Base-by-base conservation (phyloP, 1,284 basidiomycete genomes). In the Apiotrichum mycotoxinovorans region DNA sequence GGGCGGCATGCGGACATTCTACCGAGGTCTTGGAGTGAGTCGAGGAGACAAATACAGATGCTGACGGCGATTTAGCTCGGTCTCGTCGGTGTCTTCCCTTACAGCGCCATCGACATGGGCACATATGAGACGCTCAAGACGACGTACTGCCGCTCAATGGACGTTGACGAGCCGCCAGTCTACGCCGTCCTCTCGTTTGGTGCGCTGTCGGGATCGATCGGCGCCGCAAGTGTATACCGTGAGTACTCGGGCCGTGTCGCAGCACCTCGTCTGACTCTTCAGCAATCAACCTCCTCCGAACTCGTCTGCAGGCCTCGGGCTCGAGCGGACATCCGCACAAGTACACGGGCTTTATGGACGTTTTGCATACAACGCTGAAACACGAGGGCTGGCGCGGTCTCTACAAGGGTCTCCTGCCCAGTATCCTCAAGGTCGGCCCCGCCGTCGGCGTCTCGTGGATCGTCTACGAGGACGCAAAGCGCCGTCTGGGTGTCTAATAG, bases 371-470 rank as follows among this genome's bases (percentile, higher is more conserved):
- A 73, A 98, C 95, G 22, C 89, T 89, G 75, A 80, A 82, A 48
- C 83, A 84, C 22, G 95, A 98, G 72, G 95, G 95, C 0, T 89
- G 91, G 86, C 82, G 87, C 62, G 95, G 95, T 2, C 91, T 98
- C 75, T 99, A 99, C 79, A 87, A 93, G 46, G 95, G 95, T 37
- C 78, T 95, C 63, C 83, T 91, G 55, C 92, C 91, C 35, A 92
- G 90, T 46, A 81, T 96, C 65, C 90, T 93, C 45, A 98, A 97
- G 84, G 92, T 97, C 57, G 86, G 95, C 49, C 92, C 92, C 51
- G 87, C 92, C 14, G 92, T 96, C 33, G 94, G 91, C 25, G 95
- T 97, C 78, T 90, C 89, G 61, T 95, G 94, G 78, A 85, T 95
- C 56, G 91, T 94, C 3, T 77, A 77, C 60, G 75, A 77, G 65